Base-by-base conservation (phyloP, 2,329 filamentous ascomycete genomes). In the Pyricularia grisea region DNA sequence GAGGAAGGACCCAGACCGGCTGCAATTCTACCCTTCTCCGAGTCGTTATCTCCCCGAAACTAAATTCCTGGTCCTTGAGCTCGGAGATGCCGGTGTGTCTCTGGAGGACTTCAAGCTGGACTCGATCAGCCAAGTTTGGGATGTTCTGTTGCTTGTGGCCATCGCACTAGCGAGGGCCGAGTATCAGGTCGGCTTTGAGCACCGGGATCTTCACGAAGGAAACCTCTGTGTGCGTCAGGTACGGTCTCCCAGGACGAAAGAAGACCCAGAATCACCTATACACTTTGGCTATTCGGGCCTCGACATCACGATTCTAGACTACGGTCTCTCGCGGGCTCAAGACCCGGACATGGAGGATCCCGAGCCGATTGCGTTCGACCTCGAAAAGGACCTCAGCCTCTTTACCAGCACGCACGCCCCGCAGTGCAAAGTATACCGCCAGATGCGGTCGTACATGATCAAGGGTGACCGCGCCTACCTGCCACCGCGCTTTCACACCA, bases 121-220 rank as follows among this genome's bases (percentile, higher is more conserved):
- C 2, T 80, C 77, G 1, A 78, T 81, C 27, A 80, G 80, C 68
- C 84, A 89, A 72, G 73, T 90, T 3, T 90, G 87, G 87, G 88
- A 90, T 69, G 82, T 89, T 3, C 87, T 90, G 71, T 79, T 90
- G 31, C 81, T 87, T 20, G 83, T 88, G 20, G 82, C 87, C 1
- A 83, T 89, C 69, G 87, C 88, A 0, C 75, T 90, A 28, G 86
- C 86, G 0, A 79, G 86, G 64, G 88, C 87, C 0, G 88, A 90
- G 70, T 82, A 83, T 20, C 76, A 84, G 63, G 81, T 84, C 71
- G 81, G 83, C 73, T 90, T 90, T 69, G 88, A 90, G 86, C 88
- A 90, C 73, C 85, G 88, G 6, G 88, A 90, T 73, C 79, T 90
- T 4, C 88, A 90, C 72, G 87, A 90, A 71, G 87, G 87, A 4